Conservation (phyloP, 108 stramenopile species). For the Fistulifera pelliculosa region DNA sequence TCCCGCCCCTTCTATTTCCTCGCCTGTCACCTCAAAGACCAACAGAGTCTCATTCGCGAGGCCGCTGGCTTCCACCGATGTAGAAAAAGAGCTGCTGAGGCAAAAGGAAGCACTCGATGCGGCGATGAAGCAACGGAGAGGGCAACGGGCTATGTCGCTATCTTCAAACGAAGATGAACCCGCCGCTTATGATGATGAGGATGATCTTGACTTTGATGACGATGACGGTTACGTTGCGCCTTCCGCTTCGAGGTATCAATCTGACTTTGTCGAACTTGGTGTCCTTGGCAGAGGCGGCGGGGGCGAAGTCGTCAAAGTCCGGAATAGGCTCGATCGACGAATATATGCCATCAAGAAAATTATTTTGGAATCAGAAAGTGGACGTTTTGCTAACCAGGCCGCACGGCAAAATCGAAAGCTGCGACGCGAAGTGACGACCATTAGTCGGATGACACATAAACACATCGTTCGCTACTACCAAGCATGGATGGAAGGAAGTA, state of each 20-base stretch:
- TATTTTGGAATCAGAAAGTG: slow-evolving; percentile 50
- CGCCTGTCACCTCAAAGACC: not conserved
- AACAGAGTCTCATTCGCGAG: not conserved
- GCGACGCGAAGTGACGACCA: slow-evolving; percentile 71
- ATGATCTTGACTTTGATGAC: slow-evolving; percentile 28
- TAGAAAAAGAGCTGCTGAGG: slow-evolving; percentile 27
- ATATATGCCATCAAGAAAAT: slow-evolving; percentile 78
- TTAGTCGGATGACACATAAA: slow-evolving; percentile 76
- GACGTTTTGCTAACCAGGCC: slow-evolving; percentile 29
- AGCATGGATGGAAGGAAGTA: slow-evolving; percentile 50
- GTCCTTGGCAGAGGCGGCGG: slow-evolving; percentile 74
- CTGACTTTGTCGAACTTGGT: slow-evolving; percentile 75
- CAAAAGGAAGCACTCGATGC: slow-evolving; percentile 27
- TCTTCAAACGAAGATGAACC: slow-evolving; percentile 11
- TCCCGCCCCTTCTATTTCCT: not conserved
- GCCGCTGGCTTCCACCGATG: slow-evolving; percentile 7
- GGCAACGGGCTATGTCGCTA: slow-evolving; percentile 4
- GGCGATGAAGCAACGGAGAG: slow-evolving; percentile 18
- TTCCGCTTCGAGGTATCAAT: slow-evolving; percentile 42
- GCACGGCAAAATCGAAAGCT: slow-evolving; percentile 64
- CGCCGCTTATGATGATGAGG: slow-evolving; percentile 13
- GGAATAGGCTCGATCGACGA: slow-evolving; percentile 70
- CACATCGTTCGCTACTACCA: slow-evolving; percentile 81
- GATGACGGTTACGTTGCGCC: slow-evolving; percentile 14
- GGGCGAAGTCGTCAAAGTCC: slow-evolving; percentile 74